A percentile compares a stretch with the other conserved stretches of the same genome.
phyloP scores from a whole-genome alignment of 2,329 filamentous ascomycete species.

The Escovopsis sp. region DNA sequence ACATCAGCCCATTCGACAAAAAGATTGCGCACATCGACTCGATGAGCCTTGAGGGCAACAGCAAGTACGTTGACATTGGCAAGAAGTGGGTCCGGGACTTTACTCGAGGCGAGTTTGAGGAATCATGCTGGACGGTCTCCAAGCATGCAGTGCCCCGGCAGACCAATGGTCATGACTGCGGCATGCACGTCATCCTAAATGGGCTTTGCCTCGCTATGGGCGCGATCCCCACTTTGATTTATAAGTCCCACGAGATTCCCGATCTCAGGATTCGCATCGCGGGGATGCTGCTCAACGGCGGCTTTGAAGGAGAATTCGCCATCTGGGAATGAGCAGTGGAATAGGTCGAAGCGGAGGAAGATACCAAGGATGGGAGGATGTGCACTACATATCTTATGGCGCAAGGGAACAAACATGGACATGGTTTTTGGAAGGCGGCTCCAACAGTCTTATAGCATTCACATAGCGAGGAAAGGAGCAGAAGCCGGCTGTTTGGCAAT shows the following conservation, averaged over 20 bases:
- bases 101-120: constrained; percentile 35
- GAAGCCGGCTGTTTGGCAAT: too few relatives aligned
- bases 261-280: constrained; percentile 47
- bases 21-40: constrained; percentile 58
- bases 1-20: constrained; percentile 44
- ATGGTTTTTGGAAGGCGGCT: background rate
- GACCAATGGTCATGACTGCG: constrained; percentile 57
- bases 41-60: constrained; percentile 28
- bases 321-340: constrained; percentile 12
- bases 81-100: constrained; percentile 23
- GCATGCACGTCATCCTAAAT: constrained; percentile 64
- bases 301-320: constrained; percentile 46
- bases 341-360: too few relatives aligned
- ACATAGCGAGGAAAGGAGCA: too few relatives aligned
- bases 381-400: too few relatives aligned
- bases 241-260: constrained; percentile 38
- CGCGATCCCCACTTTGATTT: constrained; percentile 32
- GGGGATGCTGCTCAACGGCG: constrained; percentile 49
- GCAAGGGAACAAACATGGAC: background rate
- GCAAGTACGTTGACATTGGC: constrained; percentile 26
- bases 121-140: constrained; percentile 43
- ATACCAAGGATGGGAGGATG: too few relatives aligned
- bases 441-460: too few relatives aligned
- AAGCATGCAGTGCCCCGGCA: constrained; percentile 39
- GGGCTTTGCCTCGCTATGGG: constrained; percentile 45